Evolutionary conservation across 2,329 filamentous ascomycete species (phyloP).

Genomic region (Ilyonectria sp.): DNA sequence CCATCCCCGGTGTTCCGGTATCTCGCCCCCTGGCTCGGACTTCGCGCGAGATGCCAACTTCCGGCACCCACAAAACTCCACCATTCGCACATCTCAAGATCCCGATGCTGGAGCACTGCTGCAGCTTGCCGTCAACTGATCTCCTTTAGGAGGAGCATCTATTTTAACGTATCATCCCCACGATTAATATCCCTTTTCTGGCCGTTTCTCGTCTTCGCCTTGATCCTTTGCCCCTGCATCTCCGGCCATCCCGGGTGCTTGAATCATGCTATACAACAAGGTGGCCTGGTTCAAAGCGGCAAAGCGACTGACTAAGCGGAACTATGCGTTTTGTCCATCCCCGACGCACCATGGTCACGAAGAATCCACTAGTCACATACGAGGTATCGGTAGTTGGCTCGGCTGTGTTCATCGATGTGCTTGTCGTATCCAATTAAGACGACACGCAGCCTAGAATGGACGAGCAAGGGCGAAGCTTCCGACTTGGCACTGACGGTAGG

Average conservation of each 20-base stretch:
- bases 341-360: background rate
- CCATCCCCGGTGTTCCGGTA: background rate
- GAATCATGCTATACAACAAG: background rate
- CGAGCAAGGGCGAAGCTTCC: too few species aligned
- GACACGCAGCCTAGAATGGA: background rate
- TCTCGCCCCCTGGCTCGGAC: background rate
- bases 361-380: background rate
- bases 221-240: background rate
- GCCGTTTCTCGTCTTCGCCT: too few species aligned
- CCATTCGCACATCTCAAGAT: background rate
- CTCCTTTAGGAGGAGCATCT: background rate
- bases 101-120: background rate
- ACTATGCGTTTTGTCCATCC: background rate
- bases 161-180: background rate
- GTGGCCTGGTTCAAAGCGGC: background rate
- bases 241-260: background rate
- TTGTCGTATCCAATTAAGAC: background rate
- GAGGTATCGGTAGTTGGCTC: background rate
- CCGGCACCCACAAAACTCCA: background rate
- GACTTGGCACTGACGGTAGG: too few species aligned
- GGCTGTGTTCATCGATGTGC: background rate
- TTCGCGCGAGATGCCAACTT: background rate
- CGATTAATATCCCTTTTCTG: background rate
- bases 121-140: background rate
- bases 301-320: constrained; percentile 3